Conservation (phyloP, 1,284 basidiomycete species). For the Cryptococcus maquisensis region DNA sequence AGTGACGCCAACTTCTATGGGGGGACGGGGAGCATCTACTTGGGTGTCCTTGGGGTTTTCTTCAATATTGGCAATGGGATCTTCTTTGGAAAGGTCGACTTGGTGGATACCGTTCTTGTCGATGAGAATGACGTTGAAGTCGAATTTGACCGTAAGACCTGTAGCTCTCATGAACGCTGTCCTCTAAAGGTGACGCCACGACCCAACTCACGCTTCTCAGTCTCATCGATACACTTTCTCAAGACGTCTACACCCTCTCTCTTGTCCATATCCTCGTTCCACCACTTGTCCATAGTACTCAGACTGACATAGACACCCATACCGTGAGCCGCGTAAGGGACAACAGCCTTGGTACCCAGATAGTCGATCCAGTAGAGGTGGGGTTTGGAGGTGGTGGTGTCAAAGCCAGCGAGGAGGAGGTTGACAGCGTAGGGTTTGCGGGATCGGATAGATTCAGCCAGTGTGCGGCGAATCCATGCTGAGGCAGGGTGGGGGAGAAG, state of each 20-base stretch:
- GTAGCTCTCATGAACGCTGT: neutral
- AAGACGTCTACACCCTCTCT: constrained; percentile 82
- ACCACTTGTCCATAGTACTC: constrained; percentile 82
- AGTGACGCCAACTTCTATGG: constrained; percentile 19
- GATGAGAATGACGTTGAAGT: constrained; percentile 84
- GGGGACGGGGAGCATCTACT: constrained; percentile 24
- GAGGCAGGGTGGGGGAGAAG: constrained; percentile 87
- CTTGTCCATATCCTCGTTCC: constrained; percentile 43
- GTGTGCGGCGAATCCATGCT: constrained; percentile 85
- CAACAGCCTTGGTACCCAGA: constrained; percentile 78
- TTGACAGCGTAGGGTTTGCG: constrained; percentile 88
- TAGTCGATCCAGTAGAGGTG: constrained; percentile 96
- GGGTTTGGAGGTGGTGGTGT: constrained; percentile 58
- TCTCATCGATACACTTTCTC: constrained; percentile 81
- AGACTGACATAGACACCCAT: constrained; percentile 91
- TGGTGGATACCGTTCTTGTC: constrained; percentile 83
- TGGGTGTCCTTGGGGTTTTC: constrained; percentile 17
- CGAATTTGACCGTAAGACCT: constrained; percentile 70
- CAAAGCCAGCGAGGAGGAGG: constrained; percentile 87
- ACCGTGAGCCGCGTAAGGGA: constrained; percentile 93
- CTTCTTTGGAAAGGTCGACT: constrained; percentile 53
- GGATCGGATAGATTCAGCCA: constrained; percentile 86
- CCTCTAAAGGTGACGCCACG: neutral
- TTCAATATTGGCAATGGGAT: constrained; percentile 37
- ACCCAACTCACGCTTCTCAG: constrained; percentile 63